Conservation (phyloP, 768 basidiomycete genomes). For the Amanita pseudoporphyria region DNA sequence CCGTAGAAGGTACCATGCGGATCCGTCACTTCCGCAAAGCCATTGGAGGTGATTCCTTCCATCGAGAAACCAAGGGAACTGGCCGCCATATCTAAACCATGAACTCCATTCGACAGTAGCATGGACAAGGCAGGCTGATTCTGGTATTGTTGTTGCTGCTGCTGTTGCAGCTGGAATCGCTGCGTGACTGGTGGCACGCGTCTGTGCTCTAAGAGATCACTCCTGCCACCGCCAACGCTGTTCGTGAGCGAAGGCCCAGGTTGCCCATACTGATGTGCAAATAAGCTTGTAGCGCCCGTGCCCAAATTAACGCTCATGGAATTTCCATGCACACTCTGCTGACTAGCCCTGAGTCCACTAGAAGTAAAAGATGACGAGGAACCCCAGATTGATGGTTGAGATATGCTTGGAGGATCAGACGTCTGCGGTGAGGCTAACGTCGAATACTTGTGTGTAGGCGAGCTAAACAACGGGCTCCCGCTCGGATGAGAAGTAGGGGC, state of each 20-base stretch:
- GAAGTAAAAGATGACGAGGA: constrained; percentile 19
- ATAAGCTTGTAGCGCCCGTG: not conserved
- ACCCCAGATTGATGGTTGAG: constrained; percentile 28
- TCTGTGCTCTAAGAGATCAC: not conserved
- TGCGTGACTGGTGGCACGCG: not conserved
- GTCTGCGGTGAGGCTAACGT: constrained; percentile 19
- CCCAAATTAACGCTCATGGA: not conserved
- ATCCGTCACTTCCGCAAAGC: not conserved
- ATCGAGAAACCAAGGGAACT: not conserved
- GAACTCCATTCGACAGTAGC: not conserved
- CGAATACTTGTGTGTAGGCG: constrained; percentile 12
- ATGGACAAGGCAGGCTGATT: not conserved
- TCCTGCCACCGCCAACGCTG: not conserved
- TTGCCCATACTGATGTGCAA: constrained; percentile 10
- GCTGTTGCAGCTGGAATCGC: constrained; percentile 1
- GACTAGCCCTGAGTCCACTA: constrained; percentile 19
- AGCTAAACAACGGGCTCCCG: constrained; percentile 3
- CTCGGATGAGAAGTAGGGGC: constrained; percentile 16
- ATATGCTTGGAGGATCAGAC: constrained; percentile 16
- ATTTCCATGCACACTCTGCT: constrained; percentile 17
- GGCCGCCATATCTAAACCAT: not conserved
- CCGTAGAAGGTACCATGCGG: not conserved
- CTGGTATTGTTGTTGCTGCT: constrained; percentile 4
- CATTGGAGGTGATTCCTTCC: not conserved
- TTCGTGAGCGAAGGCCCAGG: constrained; percentile 9